Evolutionary conservation across 2,329 filamentous ascomycete species (phyloP).

Genomic region (Fusarium burgessii): DNA sequence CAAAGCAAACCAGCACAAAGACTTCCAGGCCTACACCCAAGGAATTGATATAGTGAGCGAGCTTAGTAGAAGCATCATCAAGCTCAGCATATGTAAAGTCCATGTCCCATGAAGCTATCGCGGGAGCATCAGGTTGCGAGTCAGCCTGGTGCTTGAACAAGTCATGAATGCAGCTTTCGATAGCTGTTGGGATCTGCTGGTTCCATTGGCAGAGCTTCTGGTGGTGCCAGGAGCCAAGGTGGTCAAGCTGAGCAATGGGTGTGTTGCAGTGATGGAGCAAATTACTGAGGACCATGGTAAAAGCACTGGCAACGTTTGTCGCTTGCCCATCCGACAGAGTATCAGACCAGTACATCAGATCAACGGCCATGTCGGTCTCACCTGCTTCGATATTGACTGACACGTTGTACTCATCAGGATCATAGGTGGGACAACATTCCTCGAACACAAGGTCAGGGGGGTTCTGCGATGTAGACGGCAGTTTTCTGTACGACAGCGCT

Average conservation of each 20-base stretch:
- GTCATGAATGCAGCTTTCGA: slow-evolving; percentile 28
- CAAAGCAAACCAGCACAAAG: slow-evolving; percentile 29
- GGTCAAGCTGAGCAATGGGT: slow-evolving; percentile 19
- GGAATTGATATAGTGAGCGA: slow-evolving; percentile 13
- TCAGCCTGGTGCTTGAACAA: slow-evolving; percentile 21
- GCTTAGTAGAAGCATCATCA: slow-evolving; percentile 22
- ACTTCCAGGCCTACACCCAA: slow-evolving; percentile 16
- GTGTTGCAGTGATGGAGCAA: slow-evolving; percentile 22
- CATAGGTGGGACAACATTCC: slow-evolving; percentile 40
- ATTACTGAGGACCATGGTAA: slow-evolving; percentile 37
- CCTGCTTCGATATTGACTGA: slow-evolving; percentile 40
- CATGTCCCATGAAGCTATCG: slow-evolving; percentile 37
- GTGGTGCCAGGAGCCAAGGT: slow-evolving; percentile 10
- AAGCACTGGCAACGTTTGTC: slow-evolving; percentile 30
- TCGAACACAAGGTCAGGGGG: slow-evolving; percentile 33
- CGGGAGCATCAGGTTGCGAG: slow-evolving; percentile 1
- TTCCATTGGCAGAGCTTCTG: slow-evolving; percentile 26
- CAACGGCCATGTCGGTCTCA: slow-evolving; percentile 33
- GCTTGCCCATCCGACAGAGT: slow-evolving; percentile 35
- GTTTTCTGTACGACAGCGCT: slow-evolving; percentile 41
- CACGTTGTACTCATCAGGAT: slow-evolving; percentile 41
- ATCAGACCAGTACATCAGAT: slow-evolving; percentile 44
- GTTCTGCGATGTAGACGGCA: slow-evolving; percentile 11
- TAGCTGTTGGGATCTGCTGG: background rate
- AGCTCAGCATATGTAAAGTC: slow-evolving; percentile 36